Conservation (phyloP, 2,329 filamentous ascomycete genomes). For the Lachnellula subtilissima region DNA sequence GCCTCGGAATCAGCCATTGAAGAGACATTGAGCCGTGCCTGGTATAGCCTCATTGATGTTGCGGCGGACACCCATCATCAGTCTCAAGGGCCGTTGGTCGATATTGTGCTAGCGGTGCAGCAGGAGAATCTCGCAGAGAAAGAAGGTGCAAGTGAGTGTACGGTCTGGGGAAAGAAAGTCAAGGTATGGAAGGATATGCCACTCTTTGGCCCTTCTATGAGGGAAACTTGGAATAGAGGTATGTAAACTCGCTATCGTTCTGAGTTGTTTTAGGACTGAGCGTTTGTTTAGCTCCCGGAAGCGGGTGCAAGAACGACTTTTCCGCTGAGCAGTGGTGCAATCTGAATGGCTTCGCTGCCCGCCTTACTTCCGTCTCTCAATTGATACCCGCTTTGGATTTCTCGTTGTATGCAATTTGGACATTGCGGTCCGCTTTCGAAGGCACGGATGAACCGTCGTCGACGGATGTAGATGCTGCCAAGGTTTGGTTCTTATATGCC, state of each 20-base stretch:
- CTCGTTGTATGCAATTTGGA: conserved; percentile 29
- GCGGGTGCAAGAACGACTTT: conserved; percentile 10
- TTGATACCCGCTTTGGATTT: conserved; percentile 22
- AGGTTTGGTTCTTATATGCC: conserved; percentile 23
- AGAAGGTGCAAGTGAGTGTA: conserved; percentile 13
- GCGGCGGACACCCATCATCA: conserved; percentile 19
- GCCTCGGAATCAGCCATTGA: not conserved
- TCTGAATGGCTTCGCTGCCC: conserved; percentile 25
- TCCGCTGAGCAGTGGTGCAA: conserved; percentile 17
- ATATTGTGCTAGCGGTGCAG: conserved; percentile 20
- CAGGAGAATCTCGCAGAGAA: conserved; percentile 12
- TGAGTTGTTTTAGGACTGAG: not conserved
- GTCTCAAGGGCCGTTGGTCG: conserved; percentile 22
- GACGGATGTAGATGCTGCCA: conserved; percentile 20
- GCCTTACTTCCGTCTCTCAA: conserved; percentile 20
- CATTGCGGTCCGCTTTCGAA: conserved; percentile 28
- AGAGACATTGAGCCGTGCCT: conserved; percentile 19
- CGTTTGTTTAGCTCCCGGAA: conserved; percentile 10
- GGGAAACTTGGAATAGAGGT: conserved; percentile 31
- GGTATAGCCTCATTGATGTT: conserved; percentile 21
- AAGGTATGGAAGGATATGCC: conserved; percentile 30
- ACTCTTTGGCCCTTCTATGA: conserved; percentile 24
- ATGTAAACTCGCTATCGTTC: not conserved
- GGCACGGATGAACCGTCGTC: conserved; percentile 5
- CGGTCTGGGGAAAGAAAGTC: conserved; percentile 16